Evolutionary conservation across 1,139 yeast species (phyloP), one percentile per base, ranked within the genome.

Genomic region (Sugiyamaella castrensis): DNA sequence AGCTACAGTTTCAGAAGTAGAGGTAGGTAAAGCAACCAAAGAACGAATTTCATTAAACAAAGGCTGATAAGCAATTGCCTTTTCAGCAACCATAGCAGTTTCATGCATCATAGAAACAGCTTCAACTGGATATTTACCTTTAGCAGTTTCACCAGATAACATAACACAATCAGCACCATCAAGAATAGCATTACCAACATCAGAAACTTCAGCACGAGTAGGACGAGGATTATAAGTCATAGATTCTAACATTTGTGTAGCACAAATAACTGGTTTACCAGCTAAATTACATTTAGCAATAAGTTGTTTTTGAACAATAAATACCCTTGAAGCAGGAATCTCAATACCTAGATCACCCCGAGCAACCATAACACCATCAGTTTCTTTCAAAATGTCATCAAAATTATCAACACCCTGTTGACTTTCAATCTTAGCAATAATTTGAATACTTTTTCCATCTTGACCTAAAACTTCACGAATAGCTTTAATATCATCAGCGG

Each of bases 191-290:
- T 92, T 92, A 76, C 98, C 98, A 58, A 94, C 98, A 73, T 92
- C 99, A 50, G 96, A 85, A 57, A 92, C 98, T 78, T 92, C 99
- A 63, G 99, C 99, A 79, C 99, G 87, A 70, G 99, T 92, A 74
- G 99, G 98, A 76, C 98, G 86, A 71, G 99, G 99, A 84, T 92
- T 94, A 76, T 85, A 88, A 54, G 98, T 92, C 99, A 92, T 92
- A 54, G 97, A 88, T 77, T 92, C 99, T 73, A 92, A 85, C 98
- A 92, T 92, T 78, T 92, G 99, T 60, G 99, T 92, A 60, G 99
- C 99, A 79, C 98, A 94, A 70, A 92, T 89, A 62, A 89, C 98
- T 68, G 99, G 98, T 82, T 94, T 92, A 70, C 98, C 99, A 62
- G 96, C 98, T 71, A 91, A 79, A 82, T 92, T 94, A 80, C 96